Base-by-base conservation (phyloP, 768 basidiomycete genomes). In the Lentinula boryana region DNA sequence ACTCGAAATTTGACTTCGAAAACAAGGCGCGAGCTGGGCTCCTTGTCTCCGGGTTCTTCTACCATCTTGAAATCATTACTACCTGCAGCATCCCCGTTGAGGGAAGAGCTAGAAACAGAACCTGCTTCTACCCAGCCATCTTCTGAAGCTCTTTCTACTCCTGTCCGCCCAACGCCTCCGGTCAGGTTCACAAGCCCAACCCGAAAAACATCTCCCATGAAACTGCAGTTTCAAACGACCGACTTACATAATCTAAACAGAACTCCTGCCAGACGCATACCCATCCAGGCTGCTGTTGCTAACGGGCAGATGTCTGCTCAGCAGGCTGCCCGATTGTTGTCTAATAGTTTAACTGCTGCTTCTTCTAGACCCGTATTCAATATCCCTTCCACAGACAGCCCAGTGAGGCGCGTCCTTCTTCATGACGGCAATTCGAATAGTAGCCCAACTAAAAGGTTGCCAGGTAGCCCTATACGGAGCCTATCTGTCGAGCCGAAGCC, bases 211-310 rank as follows among this genome's bases (percentile, higher is more conserved):
- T 72, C 75, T 16, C 73, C 75, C n/a, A 68, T 63, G 67, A 78
- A 71, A 63, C 70, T 68, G 60, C 74, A 66, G 51, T 66, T 72
- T 60, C 72, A 68, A 56, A 59, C 66, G 48, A 62, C 68, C 7
- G 63, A 65, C 12, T 60, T 69, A 36, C 71, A 79, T 51, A 78
- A 83, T 43, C 68, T 74, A 9, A 65, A 68, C 54, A 80, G 80
- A 46, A 85, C 87, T 4, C 88, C 88, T 43, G 87, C 88, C 2
- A 81, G 83, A 51, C 79, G 88, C 61, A 80, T 90, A 53, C 81
- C 82, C 15, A 77, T 88, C 5, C 71, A 77, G 41, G 71, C 84
- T 63, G 83, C 80, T 2, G 71, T 84, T 60, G 71, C 74, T 7
- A 75, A 79, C 48, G 83, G 83, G 4, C 78, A 78, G 59, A 67